Base-by-base conservation (phyloP, 192 early-diverging fungal species). In the Coemansia sp. region DNA sequence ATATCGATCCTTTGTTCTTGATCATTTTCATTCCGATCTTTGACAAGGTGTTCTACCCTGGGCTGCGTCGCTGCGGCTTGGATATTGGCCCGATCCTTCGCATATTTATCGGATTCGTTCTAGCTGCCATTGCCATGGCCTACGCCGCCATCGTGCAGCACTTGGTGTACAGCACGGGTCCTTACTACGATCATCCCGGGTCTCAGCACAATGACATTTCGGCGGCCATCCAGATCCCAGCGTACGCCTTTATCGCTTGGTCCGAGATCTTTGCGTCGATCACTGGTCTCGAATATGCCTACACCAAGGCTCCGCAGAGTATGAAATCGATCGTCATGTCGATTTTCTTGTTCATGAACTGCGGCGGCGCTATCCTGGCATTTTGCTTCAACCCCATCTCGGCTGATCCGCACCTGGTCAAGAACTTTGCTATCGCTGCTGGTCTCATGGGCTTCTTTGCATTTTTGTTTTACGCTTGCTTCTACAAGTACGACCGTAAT, bases 271-370 rank as follows among this genome's bases (percentile, higher is more conserved):
- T 90, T 71, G 86, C 87, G 16, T 90, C 87, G 11, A 84, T 87
- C 63, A 89, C 89, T 15, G 87, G 87, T 65, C 80, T 89, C 38
- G 89, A 89, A 75, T 89, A 85, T 68, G 89, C 85, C 13, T 91
- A 84, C 84, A 88, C 78, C 44, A 87, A 84, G 78, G 87, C 89
- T 8, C 86, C 89, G 11, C 69, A 76, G 3, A 65, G 64, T 40
- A 86, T 89, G 87, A 90, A 88, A 77, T 89, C 87, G n/a, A 78
- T 89, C 8, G 87, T 91, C 30, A 89, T 87, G 82, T 83, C 88
- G n/a, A 66, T 91, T 9, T 90, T 87, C 84, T 74, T 90, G 64
- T 84, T 86, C 58, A 88, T 74, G 27, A 81, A 74, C 72, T 83
- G 80, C 70, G 22, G 82, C 27, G 87, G 87, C 39, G 74, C 84